A percentile compares a stretch with the other conserved stretches of the same genome.
These are phyloP conservation scores for Syzygium grande DNA, from an alignment of 345 rosid genomes.

Conservation along the genomic window DNA sequence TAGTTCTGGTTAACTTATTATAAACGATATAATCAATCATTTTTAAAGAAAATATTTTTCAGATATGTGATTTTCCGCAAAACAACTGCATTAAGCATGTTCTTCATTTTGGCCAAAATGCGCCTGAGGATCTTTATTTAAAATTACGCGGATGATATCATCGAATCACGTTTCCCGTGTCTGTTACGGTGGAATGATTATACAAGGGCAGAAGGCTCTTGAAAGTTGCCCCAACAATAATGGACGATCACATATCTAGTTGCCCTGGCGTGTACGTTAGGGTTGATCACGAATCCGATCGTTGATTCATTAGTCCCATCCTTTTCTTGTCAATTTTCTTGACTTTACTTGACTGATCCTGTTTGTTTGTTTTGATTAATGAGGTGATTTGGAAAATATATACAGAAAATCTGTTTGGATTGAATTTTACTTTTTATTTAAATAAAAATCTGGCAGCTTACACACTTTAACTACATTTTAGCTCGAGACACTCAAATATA, in stretches of 20 bases:
- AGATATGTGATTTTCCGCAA: background rate
- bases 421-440: too few species aligned
- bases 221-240: background rate
- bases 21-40: background rate
- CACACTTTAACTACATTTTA: background rate
- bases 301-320: accelerated
- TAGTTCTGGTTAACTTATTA: background rate
- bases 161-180: background rate
- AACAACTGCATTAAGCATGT: background rate
- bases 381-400: background rate
- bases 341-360: accelerated
- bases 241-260: background rate
- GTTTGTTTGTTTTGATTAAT: background rate
- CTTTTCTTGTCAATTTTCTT: background rate
- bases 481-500: background rate
- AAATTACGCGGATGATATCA: background rate
- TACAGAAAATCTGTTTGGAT: too few species aligned
- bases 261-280: background rate
- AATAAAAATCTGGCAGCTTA: background rate
- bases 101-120: background rate
- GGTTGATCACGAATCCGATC: background rate
- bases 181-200: background rate
- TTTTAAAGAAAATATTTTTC: background rate
- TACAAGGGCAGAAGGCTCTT: background rate
- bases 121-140: background rate